Base-by-base conservation (phyloP, 2,329 filamentous ascomycete genomes). In the Colletotrichum filicis region DNA sequence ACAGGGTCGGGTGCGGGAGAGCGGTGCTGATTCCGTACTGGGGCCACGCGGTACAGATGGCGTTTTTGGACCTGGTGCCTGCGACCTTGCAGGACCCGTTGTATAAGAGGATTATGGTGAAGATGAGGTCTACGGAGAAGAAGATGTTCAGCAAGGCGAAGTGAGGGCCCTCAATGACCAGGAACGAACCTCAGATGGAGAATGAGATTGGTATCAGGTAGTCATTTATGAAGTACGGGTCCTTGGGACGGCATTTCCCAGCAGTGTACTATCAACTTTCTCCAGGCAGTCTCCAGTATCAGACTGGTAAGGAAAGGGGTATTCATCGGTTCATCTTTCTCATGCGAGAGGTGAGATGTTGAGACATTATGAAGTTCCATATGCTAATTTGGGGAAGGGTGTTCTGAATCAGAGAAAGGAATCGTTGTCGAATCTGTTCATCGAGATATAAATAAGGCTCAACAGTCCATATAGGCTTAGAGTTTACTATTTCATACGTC, bases 1-100 rank as follows among this genome's bases (percentile, higher is more conserved):
- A 74, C 52, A 61, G 71, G 16, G 71, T 74, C 22, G 71, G 68
- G 12, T 74, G 68, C 30, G 71, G 68, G 14, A 68, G 68, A 12
- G 28, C 49, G 9, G 57, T 63, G 14, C 22, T 74, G 49, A 32
- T 71, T 26, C 71, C 71, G 24, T 71, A 74, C 32, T 74, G 66
- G 68, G 66, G 55, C 16, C 67, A 74, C 19, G 30, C 68, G 37
- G 22, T 74, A 11, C 67, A 58, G 61, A 42, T 53, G 57, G 28
- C 65, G 22, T 4, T 53, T 16, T 2, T 66, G 57, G 68, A 74
- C 14, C 32, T 67, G 37, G 9, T 74, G 35, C 71, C 71, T 22
- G 24, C 57, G n/a, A 57, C 28, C 6, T 16, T 74, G 58, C n/a
- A n/a, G 61, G 63, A 46, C 8, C 67, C 58, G 35, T 22, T 71